These are phyloP conservation scores for Tylopilus plumbeoviolaceoides DNA, from an alignment of 768 basidiomycete species.

Conservation along the genomic window DNA sequence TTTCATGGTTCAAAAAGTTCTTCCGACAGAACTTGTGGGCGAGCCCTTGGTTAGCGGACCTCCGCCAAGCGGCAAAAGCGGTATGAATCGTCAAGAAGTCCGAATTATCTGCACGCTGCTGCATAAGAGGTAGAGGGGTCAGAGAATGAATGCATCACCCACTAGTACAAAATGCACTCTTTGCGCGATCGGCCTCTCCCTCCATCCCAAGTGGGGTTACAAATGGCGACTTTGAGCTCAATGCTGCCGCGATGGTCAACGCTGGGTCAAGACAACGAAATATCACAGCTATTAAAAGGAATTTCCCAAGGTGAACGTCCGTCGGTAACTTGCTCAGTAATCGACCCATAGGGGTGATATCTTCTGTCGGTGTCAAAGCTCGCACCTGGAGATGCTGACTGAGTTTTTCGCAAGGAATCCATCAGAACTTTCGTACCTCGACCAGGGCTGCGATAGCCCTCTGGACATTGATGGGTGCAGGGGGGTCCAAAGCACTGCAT, in stretches of 20 bases:
- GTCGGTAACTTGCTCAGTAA: slow-evolving; percentile 89
- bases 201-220: slow-evolving; percentile 85
- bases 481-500: slow-evolving; percentile 85
- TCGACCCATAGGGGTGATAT: slow-evolving; percentile 92
- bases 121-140: not conserved
- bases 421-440: slow-evolving; percentile 48
- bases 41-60: slow-evolving; percentile 54
- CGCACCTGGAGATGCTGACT: slow-evolving; percentile 51
- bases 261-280: slow-evolving; percentile 93
- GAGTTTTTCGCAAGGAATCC: not conserved
- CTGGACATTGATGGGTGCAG: slow-evolving; percentile 79
- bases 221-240: slow-evolving; percentile 94
- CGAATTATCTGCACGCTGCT: slow-evolving; percentile 64
- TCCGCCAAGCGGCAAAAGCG: slow-evolving; percentile 85
- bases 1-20: slow-evolving; percentile 87
- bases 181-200: slow-evolving; percentile 81
- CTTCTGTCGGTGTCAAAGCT: slow-evolving; percentile 79
- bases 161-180: slow-evolving; percentile 75
- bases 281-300: slow-evolving; percentile 77
- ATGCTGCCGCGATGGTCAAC: slow-evolving; percentile 89
- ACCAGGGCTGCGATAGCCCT: slow-evolving; percentile 87
- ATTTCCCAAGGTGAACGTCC: slow-evolving; percentile 94
- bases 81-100: slow-evolving; percentile 94
- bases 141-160: slow-evolving; percentile 21
- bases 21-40: slow-evolving; percentile 74